Evolutionary conservation across 148 eudicot species (phyloP).

Genomic region (Spergularia bocconei): DNA sequence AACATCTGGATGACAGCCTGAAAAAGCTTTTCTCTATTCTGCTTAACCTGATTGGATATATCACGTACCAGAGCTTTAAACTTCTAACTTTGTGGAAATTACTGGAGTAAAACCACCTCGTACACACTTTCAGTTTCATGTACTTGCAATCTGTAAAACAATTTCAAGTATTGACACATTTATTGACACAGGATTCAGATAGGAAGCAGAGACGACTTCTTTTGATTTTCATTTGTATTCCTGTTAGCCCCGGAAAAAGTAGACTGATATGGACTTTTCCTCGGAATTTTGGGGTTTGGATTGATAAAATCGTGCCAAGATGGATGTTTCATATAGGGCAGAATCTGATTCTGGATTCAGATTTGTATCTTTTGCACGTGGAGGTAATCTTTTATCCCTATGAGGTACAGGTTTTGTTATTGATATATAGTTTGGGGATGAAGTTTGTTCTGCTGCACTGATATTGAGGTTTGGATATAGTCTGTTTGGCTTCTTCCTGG

Average conservation of each 20-base stretch:
- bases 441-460: not conserved
- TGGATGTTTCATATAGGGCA: conserved; percentile 78
- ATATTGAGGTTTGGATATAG: not conserved
- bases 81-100: too few relatives aligned
- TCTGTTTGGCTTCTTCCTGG: not conserved
- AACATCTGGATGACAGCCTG: too few relatives aligned
- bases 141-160: not conserved
- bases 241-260: conserved; percentile 89
- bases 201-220: conserved; percentile 32
- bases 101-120: too few relatives aligned
- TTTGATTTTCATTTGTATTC: conserved; percentile 66
- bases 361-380: conserved; percentile 73
- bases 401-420: not conserved
- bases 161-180: not conserved
- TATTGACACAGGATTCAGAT: conserved; percentile 30
- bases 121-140: not conserved
- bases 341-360: conserved; percentile 76
- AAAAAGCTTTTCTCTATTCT: too few relatives aligned
- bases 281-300: conserved; percentile 71
- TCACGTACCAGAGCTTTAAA: too few relatives aligned
- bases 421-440: not conserved
- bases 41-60: too few relatives aligned
- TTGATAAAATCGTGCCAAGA: conserved; percentile 66
- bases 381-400: conserved; percentile 42
- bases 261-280: conserved; percentile 74